phyloP scores from a whole-genome alignment of 2,329 filamentous ascomycete species.

The Fusarium citri region DNA sequence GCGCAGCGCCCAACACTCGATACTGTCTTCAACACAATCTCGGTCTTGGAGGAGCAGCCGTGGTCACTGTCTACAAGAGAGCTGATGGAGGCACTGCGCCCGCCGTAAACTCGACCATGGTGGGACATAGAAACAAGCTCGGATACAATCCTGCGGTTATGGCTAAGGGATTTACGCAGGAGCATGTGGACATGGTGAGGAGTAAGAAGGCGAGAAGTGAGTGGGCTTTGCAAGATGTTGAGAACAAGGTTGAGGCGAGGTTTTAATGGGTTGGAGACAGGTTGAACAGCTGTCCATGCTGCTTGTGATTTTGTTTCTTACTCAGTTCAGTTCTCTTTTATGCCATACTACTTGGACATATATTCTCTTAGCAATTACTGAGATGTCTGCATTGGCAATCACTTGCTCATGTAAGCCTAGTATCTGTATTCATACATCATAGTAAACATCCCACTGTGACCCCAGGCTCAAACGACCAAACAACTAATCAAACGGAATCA shows the following conservation, averaged over 20 bases:
- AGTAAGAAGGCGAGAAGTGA: constrained; percentile 73
- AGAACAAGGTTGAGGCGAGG: constrained; percentile 55
- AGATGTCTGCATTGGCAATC: background rate
- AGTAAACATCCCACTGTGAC: constrained; percentile 7
- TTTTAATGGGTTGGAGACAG: constrained; percentile 40
- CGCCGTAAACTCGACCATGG: constrained; percentile 69
- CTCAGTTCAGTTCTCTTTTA: background rate
- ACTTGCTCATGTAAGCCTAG: background rate
- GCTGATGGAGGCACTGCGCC: constrained; percentile 77
- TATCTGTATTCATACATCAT: constrained; percentile 16
- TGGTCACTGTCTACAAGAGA: constrained; percentile 89
- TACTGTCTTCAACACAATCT: constrained; percentile 92
- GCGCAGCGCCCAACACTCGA: constrained; percentile 74
- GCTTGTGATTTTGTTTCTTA: background rate
- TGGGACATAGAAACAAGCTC: constrained; percentile 74
- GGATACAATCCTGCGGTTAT: constrained; percentile 94
- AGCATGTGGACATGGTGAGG: constrained; percentile 77
- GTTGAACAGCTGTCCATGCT: background rate
- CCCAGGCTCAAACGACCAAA: background rate
- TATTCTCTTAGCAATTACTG: background rate
- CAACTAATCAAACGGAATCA: background rate
- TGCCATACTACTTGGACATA: background rate
- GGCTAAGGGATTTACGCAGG: constrained; percentile 87
- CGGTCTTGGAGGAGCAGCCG: constrained; percentile 88
- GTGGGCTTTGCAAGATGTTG: constrained; percentile 80